A percentile compares a stretch with the other conserved stretches of the same genome.
Evolutionary conservation across 2,329 filamentous ascomycete species (phyloP).

Genomic region (Clonostachys byssicola): DNA sequence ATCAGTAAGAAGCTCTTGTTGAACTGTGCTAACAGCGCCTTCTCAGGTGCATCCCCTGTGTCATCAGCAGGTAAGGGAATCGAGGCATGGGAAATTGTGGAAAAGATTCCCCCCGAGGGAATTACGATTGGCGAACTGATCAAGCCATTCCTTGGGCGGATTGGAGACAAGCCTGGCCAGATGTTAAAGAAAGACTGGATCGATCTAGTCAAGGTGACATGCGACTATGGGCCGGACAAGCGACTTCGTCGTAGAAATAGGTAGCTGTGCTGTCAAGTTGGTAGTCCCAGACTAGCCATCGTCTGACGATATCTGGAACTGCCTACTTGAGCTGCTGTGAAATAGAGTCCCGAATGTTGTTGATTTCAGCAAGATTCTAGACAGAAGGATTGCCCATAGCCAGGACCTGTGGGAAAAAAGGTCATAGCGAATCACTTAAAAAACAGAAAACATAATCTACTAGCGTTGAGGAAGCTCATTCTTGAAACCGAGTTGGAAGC

Average conservation of each 20-base stretch:
- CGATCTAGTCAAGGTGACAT: conserved; percentile 50
- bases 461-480: too few relatives aligned
- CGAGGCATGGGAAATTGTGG: conserved; percentile 48
- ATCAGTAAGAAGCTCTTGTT: neutral
- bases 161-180: conserved; percentile 45
- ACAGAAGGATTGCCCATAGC: too few relatives aligned
- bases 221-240: conserved; percentile 51
- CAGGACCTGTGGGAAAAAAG: too few relatives aligned
- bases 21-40: conserved; percentile 5
- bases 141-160: conserved; percentile 46
- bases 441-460: too few relatives aligned
- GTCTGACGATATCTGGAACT: too few relatives aligned
- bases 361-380: too few relatives aligned
- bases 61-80: conserved; percentile 28
- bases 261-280: too few relatives aligned
- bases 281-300: too few relatives aligned
- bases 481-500: too few relatives aligned
- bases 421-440: too few relatives aligned
- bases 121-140: conserved; percentile 51
- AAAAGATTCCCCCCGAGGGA: conserved; percentile 48
- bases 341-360: too few relatives aligned
- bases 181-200: conserved; percentile 55
- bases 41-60: conserved; percentile 21
- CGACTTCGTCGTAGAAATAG: conserved; percentile 18
- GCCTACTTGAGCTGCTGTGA: too few relatives aligned